Evolutionary conservation across 768 basidiomycete species (phyloP), one percentile per base, ranked within the genome.

Genomic region (Boletellus ananas): DNA sequence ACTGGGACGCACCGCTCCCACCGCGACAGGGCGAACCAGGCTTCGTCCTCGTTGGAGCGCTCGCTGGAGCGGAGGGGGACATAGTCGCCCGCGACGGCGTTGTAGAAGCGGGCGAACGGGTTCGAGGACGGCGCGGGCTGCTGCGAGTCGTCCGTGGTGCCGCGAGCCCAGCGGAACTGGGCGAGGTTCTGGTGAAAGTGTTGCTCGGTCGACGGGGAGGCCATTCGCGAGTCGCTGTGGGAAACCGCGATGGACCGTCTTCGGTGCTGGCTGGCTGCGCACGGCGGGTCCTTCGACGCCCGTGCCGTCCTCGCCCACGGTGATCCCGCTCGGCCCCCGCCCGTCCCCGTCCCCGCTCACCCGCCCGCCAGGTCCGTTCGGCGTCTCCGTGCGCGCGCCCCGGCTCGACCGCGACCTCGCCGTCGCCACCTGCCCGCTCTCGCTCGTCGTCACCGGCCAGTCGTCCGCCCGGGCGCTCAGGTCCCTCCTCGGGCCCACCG

Each of bases 21-120:
- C 69, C 94, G 78, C 46, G 87, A 87, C 34, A 94, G 71, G 37
- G 89, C 87, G 69, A 96, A 91, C 79, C 87, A 95, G 3, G 95
- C 94, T 63, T 97, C 93, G 59, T 98, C 95, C 66, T 99, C 94
- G 67, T 92, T 93, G 27, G 87, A 86, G 38, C 82, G 78, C 57
- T 92, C 91, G 54, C 64, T 80, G 3, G 87, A 88, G 35, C 91
- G 78, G 52, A 97, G 72, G 0, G 95, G 96, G 42, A 98, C 83
- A 62, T 96, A 96, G 55, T 86, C 84, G 12, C 85, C 85, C 9
- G 88, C 88, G 43, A 97, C 76, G 16, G 87, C 80, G 50, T 82
- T 87, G 72, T 94, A 95, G 66, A 94, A 90, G 25, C 92, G 78
- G 12, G 87, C 81, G 66, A 97, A 93, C 4, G 90, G 84, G 62